Conservation (phyloP, 2,329 filamentous ascomycete species). For the Talaromyces amestolkiae region DNA sequence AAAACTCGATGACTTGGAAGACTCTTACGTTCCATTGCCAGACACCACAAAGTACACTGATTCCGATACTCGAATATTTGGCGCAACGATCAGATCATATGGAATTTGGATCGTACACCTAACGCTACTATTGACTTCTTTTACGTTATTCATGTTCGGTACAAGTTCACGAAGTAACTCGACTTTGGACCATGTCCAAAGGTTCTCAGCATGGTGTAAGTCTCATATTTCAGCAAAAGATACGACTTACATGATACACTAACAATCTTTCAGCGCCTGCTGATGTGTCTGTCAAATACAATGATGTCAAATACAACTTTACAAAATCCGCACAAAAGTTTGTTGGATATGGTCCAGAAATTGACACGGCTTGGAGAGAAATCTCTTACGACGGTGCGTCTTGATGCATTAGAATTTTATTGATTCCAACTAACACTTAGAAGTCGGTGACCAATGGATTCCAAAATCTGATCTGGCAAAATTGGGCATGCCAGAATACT, state of each 20-base stretch:
- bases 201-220: constrained; percentile 15
- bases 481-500: constrained; percentile 11
- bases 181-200: neutral
- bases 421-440: neutral
- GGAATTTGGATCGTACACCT: neutral
- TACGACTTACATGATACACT: neutral
- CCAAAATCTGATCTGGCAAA: constrained; percentile 4
- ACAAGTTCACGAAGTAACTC: neutral
- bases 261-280: neutral
- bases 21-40: neutral
- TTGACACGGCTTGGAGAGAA: constrained; percentile 15
- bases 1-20: constrained; percentile 1
- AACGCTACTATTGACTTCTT: neutral
- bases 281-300: constrained; percentile 3
- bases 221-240: neutral
- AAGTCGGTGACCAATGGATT: constrained; percentile 16
- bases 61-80: neutral
- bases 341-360: constrained; percentile 11
- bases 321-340: constrained; percentile 4
- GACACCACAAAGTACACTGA: neutral
- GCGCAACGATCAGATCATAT: neutral
- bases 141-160: constrained; percentile 3
- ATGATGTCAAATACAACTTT: constrained; percentile 10
- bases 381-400: constrained; percentile 13
- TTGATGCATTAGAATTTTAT: too few relatives aligned